Conservation (phyloP, 495 filamentous ascomycete genomes). For the Tuber calosporum region DNA sequence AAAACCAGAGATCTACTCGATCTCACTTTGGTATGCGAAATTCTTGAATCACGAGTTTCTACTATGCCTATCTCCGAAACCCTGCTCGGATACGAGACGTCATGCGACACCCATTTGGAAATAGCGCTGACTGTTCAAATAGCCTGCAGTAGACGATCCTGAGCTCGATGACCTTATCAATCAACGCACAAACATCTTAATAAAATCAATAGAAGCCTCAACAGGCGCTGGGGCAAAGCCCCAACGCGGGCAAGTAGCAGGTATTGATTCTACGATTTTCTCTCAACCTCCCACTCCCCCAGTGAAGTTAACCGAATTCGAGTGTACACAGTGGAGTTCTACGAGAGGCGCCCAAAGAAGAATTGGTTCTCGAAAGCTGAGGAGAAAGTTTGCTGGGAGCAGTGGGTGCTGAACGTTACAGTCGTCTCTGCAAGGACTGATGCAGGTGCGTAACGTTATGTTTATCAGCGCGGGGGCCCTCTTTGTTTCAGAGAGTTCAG, state of each 20-base stretch:
- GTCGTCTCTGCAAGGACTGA: conserved; percentile 83
- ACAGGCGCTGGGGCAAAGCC: conserved; percentile 45
- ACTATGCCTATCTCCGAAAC: not conserved
- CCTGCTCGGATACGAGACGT: not conserved
- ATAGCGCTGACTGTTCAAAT: conserved; percentile 11
- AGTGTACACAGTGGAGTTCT: conserved; percentile 70
- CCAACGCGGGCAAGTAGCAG: conserved; percentile 47
- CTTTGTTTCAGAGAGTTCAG: not conserved
- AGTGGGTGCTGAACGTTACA: conserved; percentile 86
- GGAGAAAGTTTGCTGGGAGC: conserved; percentile 95
- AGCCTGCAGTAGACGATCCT: conserved; percentile 73
- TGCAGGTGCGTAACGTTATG: conserved; percentile 54
- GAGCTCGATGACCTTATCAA: conserved; percentile 92
- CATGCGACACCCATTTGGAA: not conserved
- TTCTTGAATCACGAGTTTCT: not conserved
- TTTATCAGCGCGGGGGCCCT: not conserved
- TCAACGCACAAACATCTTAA: conserved; percentile 67
- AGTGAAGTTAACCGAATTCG: conserved; percentile 9
- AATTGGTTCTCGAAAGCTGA: conserved; percentile 68
- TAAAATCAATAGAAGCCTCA: conserved; percentile 48
- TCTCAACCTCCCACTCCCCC: not conserved
- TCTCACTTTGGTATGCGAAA: conserved; percentile 56
- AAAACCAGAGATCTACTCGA: conserved; percentile 83
- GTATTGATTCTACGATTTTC: not conserved
- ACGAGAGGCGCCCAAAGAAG: conserved; percentile 82